phyloP scores from a whole-genome alignment of 2,329 filamentous ascomycete genomes.

The Pseudogymnoascus sp. region DNA sequence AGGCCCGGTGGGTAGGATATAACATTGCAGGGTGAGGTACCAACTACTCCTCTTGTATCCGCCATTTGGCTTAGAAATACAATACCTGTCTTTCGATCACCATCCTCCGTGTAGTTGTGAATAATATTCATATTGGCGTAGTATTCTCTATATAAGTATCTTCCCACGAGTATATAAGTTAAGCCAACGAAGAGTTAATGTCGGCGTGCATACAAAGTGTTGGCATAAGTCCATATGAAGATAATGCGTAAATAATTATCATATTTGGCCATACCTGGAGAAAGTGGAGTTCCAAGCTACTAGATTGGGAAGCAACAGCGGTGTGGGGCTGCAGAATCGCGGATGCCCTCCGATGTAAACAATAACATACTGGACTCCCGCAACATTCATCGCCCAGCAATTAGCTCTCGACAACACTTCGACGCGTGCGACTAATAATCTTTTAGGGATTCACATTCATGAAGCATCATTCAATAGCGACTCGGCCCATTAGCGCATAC shows the following conservation, averaged over 20 bases:
- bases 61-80: neutral
- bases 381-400: neutral
- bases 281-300: neutral
- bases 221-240: neutral
- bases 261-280: neutral
- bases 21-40: no score
- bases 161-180: neutral
- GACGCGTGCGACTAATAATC: neutral
- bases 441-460: neutral
- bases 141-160: neutral
- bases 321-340: conserved; percentile 6
- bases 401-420: neutral
- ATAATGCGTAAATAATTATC: neutral
- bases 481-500: neutral
- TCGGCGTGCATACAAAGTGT: neutral
- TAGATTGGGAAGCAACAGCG: neutral
- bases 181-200: neutral
- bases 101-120: neutral
- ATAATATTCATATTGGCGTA: neutral
- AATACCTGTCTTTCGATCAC: neutral
- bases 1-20: no score
- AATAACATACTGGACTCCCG: conserved; percentile 6
- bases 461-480: neutral
- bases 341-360: conserved; percentile 2
- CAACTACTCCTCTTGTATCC: neutral